phyloP scores from a whole-genome alignment of 2,329 filamentous ascomycete species.

The Pseudogymnoascus sp. region DNA sequence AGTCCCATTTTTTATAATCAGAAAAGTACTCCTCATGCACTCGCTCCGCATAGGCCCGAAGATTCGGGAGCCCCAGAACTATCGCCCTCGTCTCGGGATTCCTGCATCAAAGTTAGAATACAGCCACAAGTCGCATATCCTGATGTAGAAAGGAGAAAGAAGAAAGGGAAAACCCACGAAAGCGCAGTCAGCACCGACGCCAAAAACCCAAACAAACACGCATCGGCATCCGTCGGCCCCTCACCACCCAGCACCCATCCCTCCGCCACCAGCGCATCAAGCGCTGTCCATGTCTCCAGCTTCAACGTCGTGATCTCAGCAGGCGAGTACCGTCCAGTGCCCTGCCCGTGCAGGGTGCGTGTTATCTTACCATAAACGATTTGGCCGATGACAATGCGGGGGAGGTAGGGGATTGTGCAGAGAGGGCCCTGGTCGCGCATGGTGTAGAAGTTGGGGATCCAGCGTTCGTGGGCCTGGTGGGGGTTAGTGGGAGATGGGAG shows the following conservation, averaged over 20 bases:
- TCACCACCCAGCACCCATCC: slow-evolving; percentile 47
- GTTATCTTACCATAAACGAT: slow-evolving; percentile 38
- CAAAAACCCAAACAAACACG: slow-evolving; percentile 50
- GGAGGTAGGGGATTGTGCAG: slow-evolving; percentile 40
- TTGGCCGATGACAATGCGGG: slow-evolving; percentile 43
- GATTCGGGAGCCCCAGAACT: slow-evolving; percentile 37
- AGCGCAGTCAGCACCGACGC: slow-evolving; percentile 41
- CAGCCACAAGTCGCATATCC: not conserved
- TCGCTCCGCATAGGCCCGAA: slow-evolving; percentile 47
- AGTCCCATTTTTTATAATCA: slow-evolving; percentile 41
- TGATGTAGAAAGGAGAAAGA: too few species aligned
- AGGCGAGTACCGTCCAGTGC: slow-evolving; percentile 41
- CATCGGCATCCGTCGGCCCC: slow-evolving; percentile 49
- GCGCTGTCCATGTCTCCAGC: slow-evolving; percentile 44
- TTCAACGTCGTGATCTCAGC: slow-evolving; percentile 41
- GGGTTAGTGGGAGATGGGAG: not conserved
- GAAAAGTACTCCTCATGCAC: slow-evolving; percentile 51
- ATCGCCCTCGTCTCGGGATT: slow-evolving; percentile 39
- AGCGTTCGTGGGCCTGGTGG: slow-evolving; percentile 41
- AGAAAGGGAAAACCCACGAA: slow-evolving; percentile 37
- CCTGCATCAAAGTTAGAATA: slow-evolving; percentile 24
- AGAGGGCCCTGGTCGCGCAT: slow-evolving; percentile 46
- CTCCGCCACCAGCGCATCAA: slow-evolving; percentile 37
- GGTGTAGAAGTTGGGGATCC: slow-evolving; percentile 50
- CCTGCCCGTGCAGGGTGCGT: slow-evolving; percentile 46